Conservation (phyloP, 495 filamentous ascomycete genomes). For the Filosporella fistucella region DNA sequence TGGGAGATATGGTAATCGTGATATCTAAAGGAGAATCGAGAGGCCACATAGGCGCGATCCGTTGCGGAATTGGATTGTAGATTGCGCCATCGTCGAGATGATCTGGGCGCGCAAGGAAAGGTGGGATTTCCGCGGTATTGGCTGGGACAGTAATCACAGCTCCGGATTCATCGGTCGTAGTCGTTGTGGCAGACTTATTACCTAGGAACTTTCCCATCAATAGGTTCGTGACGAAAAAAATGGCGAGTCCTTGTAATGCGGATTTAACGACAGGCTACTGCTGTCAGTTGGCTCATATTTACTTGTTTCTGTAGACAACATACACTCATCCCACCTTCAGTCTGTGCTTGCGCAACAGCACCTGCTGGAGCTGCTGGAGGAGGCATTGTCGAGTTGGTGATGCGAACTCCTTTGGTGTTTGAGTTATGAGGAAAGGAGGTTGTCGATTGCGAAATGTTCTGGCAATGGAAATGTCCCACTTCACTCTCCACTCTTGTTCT, state of each 20-base stretch:
- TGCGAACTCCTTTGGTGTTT: neutral
- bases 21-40: slow-evolving; percentile 74
- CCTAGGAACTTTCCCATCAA: slow-evolving; percentile 43
- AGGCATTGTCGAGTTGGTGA: slow-evolving; percentile 19
- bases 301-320: neutral
- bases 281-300: slow-evolving; percentile 1
- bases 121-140: slow-evolving; percentile 49
- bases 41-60: slow-evolving; percentile 85
- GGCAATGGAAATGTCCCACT: neutral
- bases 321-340: slow-evolving; percentile 21
- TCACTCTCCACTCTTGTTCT: neutral
- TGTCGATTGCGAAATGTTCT: neutral
- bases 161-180: slow-evolving; percentile 41
- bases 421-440: neutral
- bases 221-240: slow-evolving; percentile 67
- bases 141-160: slow-evolving; percentile 38
- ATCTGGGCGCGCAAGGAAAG: slow-evolving; percentile 60
- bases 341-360: slow-evolving; percentile 17
- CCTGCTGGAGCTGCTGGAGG: slow-evolving; percentile 21
- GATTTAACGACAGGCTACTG: slow-evolving; percentile 48
- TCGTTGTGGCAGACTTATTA: slow-evolving; percentile 39
- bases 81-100: slow-evolving; percentile 52
- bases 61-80: slow-evolving; percentile 71
- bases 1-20: slow-evolving; percentile 75
- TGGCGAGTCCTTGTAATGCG: slow-evolving; percentile 58